Evolutionary conservation across 169 alveolate species (phyloP), one percentile per base, ranked within the genome.

Genomic region (Theileria sp.): DNA sequence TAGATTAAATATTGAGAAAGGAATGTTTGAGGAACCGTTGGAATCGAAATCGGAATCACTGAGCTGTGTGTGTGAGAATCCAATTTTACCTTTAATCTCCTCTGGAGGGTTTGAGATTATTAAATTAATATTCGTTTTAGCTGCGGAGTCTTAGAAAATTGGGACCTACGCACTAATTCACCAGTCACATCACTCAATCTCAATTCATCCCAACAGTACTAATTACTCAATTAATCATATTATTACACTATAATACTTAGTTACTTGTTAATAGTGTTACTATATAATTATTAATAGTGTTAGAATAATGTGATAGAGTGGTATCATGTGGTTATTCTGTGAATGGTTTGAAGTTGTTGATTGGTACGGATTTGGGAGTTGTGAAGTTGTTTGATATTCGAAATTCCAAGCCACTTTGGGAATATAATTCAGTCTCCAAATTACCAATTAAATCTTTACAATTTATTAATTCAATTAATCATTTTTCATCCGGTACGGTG

Each of bases 281-380:
- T 19, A 64, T n/a, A n/a, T n/a, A n/a, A n/a, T n/a, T n/a, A 8
- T n/a, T 68, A 58, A 3, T 64, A 8, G 36, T 23, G 6, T 38
- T n/a, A n/a, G n/a, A 21, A 17, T 3, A n/a, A 10, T 70, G 70
- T 65, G 67, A 32, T 19, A 83, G 89, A 32, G 85, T 85, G 10
- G 72, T 85, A 0, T 23, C 36, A 28, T 69, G 92, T 38, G 80
- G 66, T 25, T 91, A 87, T 56, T 83, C 93, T 0, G 75, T 87
- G 12, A 91, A 86, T 44, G 94, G 94, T 17, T 26, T 91, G 36
- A 87, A 87, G 62, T 66, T 91, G 62, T 93, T 88, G 0, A 86
- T 91, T 3, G 94, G 94, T 19, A 77, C 92, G 0, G 67, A 61
- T 0, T 62, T 50, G 6, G 94, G 94, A 7, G 44, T 70, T 13